Evolutionary conservation across 1,284 basidiomycete genomes (phyloP), one percentile per base, ranked within the genome.

Genomic region (Puccinia coronata): DNA sequence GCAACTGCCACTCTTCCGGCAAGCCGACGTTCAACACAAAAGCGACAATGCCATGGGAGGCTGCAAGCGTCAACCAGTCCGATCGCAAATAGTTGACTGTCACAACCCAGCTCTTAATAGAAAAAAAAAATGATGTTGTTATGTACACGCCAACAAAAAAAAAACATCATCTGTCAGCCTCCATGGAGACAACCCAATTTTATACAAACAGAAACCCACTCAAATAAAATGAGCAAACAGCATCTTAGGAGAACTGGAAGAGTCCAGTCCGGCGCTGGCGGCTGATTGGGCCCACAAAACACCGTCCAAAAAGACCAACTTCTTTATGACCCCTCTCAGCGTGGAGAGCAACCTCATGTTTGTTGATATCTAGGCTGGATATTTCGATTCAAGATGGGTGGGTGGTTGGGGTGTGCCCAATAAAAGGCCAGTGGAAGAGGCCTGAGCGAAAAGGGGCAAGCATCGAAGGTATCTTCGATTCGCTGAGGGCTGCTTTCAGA

Each of bases 171-270:
- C n/a, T n/a, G n/a, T n/a, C n/a, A n/a, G n/a, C n/a, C n/a, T n/a
- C n/a, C 36, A 23, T 39, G 61, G 61, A 18, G 41, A 41, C 47
- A 5, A 11, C 28, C 34, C 16, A 18, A 76, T n/a, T n/a, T n/a
- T n/a, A n/a, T n/a, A n/a, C n/a, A 43, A 18, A 70, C n/a, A 36
- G 20, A 36, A 31, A 31, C 36, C 51, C 59, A 67, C 77, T 55
- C 20, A 79, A 65, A 79, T 79, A 41, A 79, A 79, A 36, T 79
- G 77, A 23, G 77, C 77, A 49, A 79, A 79, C 20, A 79, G 67
- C n/a, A 79, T 39, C 57, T 71, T 79, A n/a, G 77, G 53, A n/a
- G 72, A 36, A 53, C n/a, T 51, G 16, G 70, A 36, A 25, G 47
- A 53, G 3, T 72, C 70, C 53, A 55, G 16, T 49, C 31, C 23